Evolutionary conservation across 805 yeast species (phyloP).

Genomic region (Wickerhamiella australiensis): DNA sequence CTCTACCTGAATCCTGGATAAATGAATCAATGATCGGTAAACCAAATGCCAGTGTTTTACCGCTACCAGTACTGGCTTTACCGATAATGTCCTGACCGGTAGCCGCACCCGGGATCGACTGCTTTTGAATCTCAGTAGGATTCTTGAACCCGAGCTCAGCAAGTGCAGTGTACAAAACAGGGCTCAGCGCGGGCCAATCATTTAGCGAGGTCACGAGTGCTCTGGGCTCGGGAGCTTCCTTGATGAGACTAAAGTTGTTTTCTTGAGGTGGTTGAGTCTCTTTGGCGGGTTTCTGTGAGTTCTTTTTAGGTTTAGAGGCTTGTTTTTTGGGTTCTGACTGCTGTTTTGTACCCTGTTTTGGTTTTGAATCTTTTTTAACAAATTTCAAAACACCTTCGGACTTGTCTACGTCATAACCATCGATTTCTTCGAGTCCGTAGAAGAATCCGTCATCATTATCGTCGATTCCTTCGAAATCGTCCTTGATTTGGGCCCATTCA

Average conservation of each 20-base stretch:
- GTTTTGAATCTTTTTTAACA: slow-evolving; percentile 23
- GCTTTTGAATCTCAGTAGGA: slow-evolving; percentile 79
- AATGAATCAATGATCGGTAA: slow-evolving; percentile 62
- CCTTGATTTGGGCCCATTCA: slow-evolving; percentile 58
- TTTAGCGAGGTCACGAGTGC: slow-evolving; percentile 23
- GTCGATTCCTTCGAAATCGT: slow-evolving; percentile 34
- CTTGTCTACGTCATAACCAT: slow-evolving; percentile 75
- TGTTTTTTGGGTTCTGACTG: slow-evolving; percentile 13
- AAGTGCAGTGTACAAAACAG: slow-evolving; percentile 48
- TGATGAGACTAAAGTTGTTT: slow-evolving; percentile 18
- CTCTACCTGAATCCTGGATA: slow-evolving; percentile 19
- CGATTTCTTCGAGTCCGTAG: slow-evolving; percentile 86
- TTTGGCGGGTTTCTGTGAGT: slow-evolving; percentile 3
- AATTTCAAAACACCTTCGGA: slow-evolving; percentile 50
- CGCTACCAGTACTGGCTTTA: slow-evolving; percentile 95
- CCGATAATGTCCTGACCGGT: slow-evolving; percentile 78
- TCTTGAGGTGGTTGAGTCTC: too few species aligned
- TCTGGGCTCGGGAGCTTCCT: slow-evolving; percentile 12
- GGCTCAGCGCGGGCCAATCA: slow-evolving; percentile 30
- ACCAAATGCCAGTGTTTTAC: slow-evolving; percentile 93
- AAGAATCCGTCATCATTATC: slow-evolving; percentile 87
- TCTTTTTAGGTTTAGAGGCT: slow-evolving; percentile 4
- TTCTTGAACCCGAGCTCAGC: slow-evolving; percentile 41
- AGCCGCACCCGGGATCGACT: slow-evolving; percentile 61
- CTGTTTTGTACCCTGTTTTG: slow-evolving; percentile 2